Conservation (phyloP, 2,329 filamentous ascomycete genomes). For the Talaromyces sp. region DNA sequence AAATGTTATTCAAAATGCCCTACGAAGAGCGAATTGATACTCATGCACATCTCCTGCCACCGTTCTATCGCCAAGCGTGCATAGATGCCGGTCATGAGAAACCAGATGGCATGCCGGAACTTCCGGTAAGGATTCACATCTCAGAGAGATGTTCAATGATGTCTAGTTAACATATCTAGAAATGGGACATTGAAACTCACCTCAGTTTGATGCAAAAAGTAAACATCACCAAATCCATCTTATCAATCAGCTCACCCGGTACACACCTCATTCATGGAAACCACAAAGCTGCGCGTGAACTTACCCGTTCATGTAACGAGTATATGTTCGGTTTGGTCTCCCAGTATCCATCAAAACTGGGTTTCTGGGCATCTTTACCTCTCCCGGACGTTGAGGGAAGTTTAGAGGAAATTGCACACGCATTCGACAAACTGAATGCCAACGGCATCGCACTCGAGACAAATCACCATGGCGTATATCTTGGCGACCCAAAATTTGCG, state of each 20-base stretch:
- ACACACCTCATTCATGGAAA: conserved; percentile 46
- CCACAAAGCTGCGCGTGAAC: conserved; percentile 30
- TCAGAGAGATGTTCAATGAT: background rate
- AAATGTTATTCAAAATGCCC: background rate
- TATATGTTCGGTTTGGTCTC: conserved; percentile 27
- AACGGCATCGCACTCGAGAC: conserved; percentile 54
- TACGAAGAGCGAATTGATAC: conserved; percentile 13
- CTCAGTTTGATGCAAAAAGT: conserved; percentile 50
- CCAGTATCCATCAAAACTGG: conserved; percentile 39
- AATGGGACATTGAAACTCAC: conserved; percentile 48
- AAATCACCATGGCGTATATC: conserved; percentile 53
- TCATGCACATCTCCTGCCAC: conserved; percentile 12
- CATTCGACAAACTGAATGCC: conserved; percentile 37
- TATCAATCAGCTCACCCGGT: conserved; percentile 56
- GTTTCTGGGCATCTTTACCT: conserved; percentile 54
- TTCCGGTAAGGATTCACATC: conserved; percentile 7
- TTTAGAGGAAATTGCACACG: conserved; percentile 48
- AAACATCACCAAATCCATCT: conserved; percentile 51
- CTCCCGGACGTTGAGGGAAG: conserved; percentile 49
- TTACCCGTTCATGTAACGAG: conserved; percentile 40
- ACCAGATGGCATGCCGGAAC: conserved; percentile 16
- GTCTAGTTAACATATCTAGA: conserved; percentile 20
- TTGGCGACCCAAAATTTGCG: conserved; percentile 48
- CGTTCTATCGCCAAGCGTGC: conserved; percentile 12
- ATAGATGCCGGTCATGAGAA: background rate